Percentiles rank a stretch among this genome's conserved stretches.
These are phyloP conservation scores for Scolecobasidium constrictum DNA, from an alignment of 2,329 filamentous ascomycete species.

Conservation along the genomic window DNA sequence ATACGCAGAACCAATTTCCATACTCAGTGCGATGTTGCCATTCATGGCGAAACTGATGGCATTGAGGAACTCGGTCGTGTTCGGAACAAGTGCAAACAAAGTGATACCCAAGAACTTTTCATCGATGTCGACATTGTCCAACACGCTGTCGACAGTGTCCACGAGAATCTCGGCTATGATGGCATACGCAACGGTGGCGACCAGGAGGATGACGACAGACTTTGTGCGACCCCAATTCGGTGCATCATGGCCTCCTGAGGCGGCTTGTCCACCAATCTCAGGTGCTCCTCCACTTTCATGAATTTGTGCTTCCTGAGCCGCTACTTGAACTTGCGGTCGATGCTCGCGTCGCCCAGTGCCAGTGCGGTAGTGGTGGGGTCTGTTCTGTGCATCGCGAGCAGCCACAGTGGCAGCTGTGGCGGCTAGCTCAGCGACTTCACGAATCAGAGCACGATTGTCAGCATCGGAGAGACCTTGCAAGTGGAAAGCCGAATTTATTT, in stretches of 20 bases:
- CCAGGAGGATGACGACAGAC: conserved; percentile 79
- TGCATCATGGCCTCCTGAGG: conserved; percentile 77
- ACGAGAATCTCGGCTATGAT: conserved; percentile 95
- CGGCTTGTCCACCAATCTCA: conserved; percentile 27
- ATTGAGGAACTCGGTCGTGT: conserved; percentile 98
- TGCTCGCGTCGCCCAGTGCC: neutral
- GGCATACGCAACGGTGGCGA: conserved; percentile 86
- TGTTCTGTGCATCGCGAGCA: conserved; percentile 54
- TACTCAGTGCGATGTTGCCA: conserved; percentile 93
- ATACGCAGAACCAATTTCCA: conserved; percentile 98
- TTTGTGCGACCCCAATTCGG: conserved; percentile 94
- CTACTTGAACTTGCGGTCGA: neutral
- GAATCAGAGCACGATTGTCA: conserved; percentile 70
- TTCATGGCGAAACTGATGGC: conserved; percentile 99
- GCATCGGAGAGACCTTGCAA: conserved; percentile 64
- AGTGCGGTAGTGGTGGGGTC: neutral
- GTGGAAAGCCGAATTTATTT: conserved; percentile 34
- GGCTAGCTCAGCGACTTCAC: conserved; percentile 86
- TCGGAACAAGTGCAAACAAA: conserved; percentile 90
- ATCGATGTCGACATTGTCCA: conserved; percentile 82
- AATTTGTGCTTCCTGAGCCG: neutral
- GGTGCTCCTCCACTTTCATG: neutral
- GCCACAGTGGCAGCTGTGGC: conserved; percentile 83
- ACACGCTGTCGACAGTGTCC: conserved; percentile 91
- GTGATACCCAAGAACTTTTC: conserved; percentile 97